Base-by-base conservation (phyloP, 2,329 filamentous ascomycete genomes). In the Paracoccidioides lutzii region DNA sequence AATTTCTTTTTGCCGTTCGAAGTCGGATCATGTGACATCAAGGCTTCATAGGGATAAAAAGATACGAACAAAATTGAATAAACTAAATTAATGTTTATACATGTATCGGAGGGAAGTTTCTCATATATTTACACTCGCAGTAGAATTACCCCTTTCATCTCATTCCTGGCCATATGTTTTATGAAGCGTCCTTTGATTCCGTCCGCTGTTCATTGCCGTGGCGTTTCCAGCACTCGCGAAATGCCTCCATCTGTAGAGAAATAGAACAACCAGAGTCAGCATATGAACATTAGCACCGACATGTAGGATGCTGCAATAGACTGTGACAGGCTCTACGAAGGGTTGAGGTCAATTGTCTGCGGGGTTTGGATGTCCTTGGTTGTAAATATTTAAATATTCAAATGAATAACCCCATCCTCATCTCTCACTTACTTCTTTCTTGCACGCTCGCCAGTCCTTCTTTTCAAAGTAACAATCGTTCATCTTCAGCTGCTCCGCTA, bases 381-480 rank as follows among this genome's bases (percentile, higher is more conserved):
- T 5, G 8, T 12, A 5, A 5, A 12, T 42, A 8, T 42, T 14
- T 33, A 8, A 3, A 46, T 32, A 46, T 46, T 22, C n/a, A 5
- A 46, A 15, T 14, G 9, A 30, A 15, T 2, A 38, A 28, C 38
- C 32, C 7, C 50, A 22, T 1, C 22, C 22, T 22, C 38, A 42
- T 14, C 50, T 15, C 15, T 30, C n/a, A 74, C 86, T 76, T 70
- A 95, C 91, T 81, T 97, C 91, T 62, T 83, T 78, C 67, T 87
- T 87, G 73, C 93, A 98, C 57, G 80, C 78, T 63, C 93, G 79
- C 91, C 93, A 98, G 69, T 98, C 93, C 69, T 90, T 95, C 78
- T 90, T 95, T 55, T 91, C 89, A 67, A 82, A 95, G 71, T 94
- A 95, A 73, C 93, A 98, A 70, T 97, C 88, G 40, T 90, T 96